These are phyloP conservation scores for Quercus berberidifolia DNA, from an alignment of 306 rosid species.

Conservation along the genomic window DNA sequence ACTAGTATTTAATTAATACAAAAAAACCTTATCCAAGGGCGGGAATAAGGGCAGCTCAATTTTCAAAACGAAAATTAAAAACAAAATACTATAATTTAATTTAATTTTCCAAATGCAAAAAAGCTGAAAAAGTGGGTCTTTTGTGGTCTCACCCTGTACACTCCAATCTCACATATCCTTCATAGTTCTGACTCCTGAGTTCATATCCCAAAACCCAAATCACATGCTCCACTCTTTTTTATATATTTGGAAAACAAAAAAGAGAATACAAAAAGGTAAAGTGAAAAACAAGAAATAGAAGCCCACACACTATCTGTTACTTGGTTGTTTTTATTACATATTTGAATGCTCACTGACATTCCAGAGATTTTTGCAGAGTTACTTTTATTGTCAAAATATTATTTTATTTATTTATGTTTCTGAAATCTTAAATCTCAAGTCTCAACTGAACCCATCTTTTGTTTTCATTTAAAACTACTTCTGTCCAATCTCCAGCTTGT, in stretches of 20 bases:
- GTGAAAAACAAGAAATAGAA: slow-evolving; percentile 39
- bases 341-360: slow-evolving; percentile 35
- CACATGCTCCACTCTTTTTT: slow-evolving; percentile 45
- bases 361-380: slow-evolving; percentile 36
- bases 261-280: slow-evolving; percentile 17
- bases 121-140: slow-evolving; percentile 50
- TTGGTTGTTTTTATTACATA: slow-evolving; percentile 11
- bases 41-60: slow-evolving; percentile 44
- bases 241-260: slow-evolving; percentile 5
- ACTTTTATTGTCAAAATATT: slow-evolving; percentile 16
- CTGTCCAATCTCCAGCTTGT: slow-evolving; percentile 20
- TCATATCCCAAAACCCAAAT: neutral
- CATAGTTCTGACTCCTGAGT: too few relatives aligned
- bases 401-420: slow-evolving; percentile 9
- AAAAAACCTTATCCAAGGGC: slow-evolving; percentile 33
- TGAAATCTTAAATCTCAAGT: slow-evolving; percentile 28
- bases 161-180: slow-evolving; percentile 47
- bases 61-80: slow-evolving; percentile 34
- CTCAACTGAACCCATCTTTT: slow-evolving; percentile 22
- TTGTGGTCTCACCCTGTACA: slow-evolving; percentile 26
- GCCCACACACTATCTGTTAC: slow-evolving; percentile 25
- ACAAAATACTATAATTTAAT: neutral
- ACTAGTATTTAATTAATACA: neutral
- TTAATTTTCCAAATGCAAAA: slow-evolving; percentile 15
- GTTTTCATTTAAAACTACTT: slow-evolving; percentile 26